phyloP scores from a whole-genome alignment of 306 rosid species.

The Elaeagnus macrophylla region DNA sequence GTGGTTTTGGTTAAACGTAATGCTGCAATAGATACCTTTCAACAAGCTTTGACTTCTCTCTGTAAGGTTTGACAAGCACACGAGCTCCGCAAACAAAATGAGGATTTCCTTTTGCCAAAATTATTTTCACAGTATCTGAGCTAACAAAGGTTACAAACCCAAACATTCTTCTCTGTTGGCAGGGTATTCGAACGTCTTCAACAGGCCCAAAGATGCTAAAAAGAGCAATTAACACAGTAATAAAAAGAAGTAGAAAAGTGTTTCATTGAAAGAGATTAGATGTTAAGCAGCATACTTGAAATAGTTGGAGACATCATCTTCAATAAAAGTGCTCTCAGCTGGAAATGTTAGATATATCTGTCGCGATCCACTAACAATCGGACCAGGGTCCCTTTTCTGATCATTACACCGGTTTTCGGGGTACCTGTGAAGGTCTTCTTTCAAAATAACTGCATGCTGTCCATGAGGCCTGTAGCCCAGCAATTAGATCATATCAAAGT shows the following conservation, averaged over 20 bases:
- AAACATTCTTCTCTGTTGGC: constrained; percentile 74
- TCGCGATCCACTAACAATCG: constrained; percentile 55
- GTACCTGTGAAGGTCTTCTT: constrained; percentile 52
- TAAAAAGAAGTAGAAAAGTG: constrained; percentile 9
- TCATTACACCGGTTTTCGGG: constrained; percentile 17
- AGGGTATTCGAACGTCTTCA: constrained; percentile 84
- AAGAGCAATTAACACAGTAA: constrained; percentile 4
- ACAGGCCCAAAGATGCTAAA: constrained; percentile 59
- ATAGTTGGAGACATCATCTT: constrained; percentile 71
- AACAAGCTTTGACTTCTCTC: constrained; percentile 58
- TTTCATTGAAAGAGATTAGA: not conserved
- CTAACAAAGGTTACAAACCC: constrained; percentile 75
- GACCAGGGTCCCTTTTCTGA: constrained; percentile 51
- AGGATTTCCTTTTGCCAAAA: constrained; percentile 61
- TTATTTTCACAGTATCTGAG: constrained; percentile 56
- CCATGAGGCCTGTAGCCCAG: constrained; percentile 71
- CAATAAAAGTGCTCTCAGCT: constrained; percentile 73
- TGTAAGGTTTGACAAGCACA: constrained; percentile 77
- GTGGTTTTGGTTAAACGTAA: not conserved
- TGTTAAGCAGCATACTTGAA: constrained; percentile 34
- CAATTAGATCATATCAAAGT: too few relatives aligned
- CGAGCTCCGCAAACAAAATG: constrained; percentile 67
- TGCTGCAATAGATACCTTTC: constrained; percentile 32
- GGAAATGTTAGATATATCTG: constrained; percentile 89
- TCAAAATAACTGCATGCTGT: constrained; percentile 67